Conservation (phyloP, 306 rosid genomes). For the Psophocarpus tetragonolobus region DNA sequence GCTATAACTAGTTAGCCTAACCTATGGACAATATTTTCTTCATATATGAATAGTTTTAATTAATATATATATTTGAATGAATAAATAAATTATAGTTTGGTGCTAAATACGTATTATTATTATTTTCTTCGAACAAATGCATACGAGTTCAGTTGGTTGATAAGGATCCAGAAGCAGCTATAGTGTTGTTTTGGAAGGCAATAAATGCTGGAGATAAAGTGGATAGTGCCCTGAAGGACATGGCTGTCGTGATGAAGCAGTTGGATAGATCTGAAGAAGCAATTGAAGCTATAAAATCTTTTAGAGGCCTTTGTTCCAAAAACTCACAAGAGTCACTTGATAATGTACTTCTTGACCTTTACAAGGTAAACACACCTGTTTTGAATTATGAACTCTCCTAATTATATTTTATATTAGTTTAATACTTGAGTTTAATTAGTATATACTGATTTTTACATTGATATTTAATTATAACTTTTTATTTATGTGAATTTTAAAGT, state of each 20-base stretch:
- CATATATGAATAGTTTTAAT: not conserved
- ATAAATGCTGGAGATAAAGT: slow-evolving; percentile 86
- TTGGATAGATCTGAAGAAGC: slow-evolving; percentile 87
- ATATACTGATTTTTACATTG: no score
- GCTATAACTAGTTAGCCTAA: not conserved
- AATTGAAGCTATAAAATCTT: slow-evolving; percentile 81
- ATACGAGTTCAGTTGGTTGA: slow-evolving; percentile 56
- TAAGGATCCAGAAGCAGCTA: slow-evolving; percentile 82
- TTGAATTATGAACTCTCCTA: no score
- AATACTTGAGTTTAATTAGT: no score
- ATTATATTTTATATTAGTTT: no score
- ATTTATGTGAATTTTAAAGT: no score
- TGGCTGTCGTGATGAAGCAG: slow-evolving; percentile 96
- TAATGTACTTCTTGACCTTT: slow-evolving; percentile 85
- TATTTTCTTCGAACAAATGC: slow-evolving; percentile 10
- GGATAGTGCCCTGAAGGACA: slow-evolving; percentile 88
- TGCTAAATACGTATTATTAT: not conserved
- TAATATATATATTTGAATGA: not conserved
- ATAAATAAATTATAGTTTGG: not conserved
- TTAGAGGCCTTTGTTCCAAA: slow-evolving; percentile 63
- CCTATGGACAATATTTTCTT: not conserved
- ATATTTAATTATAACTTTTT: no score
- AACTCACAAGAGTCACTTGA: slow-evolving; percentile 93
- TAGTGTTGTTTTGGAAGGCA: slow-evolving; percentile 80
- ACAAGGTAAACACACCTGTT: slow-evolving; percentile 53